phyloP scores from a whole-genome alignment of 2,329 filamentous ascomycete species.

The Pestalotiopsis sp. region DNA sequence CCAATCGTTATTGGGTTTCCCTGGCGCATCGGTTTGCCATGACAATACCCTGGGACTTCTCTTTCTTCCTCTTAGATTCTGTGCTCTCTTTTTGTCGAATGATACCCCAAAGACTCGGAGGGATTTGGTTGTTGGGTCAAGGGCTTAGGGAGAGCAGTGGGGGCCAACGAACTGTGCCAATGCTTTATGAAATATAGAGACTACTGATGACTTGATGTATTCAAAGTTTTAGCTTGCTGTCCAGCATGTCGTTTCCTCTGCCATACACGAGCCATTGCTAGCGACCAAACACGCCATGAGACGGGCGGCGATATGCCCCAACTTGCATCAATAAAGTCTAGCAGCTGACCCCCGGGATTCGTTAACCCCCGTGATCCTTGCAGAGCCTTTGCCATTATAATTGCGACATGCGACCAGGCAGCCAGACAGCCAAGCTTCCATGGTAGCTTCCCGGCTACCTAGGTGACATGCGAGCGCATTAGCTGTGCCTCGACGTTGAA shows the following conservation, averaged over 20 bases:
- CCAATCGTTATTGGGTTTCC: neutral
- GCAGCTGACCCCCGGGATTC: too few species aligned
- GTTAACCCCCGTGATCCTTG: too few species aligned
- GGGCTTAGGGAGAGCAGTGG: neutral
- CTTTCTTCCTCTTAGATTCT: slow-evolving; percentile 21
- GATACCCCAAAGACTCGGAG: slow-evolving; percentile 29
- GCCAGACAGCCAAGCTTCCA: too few species aligned
- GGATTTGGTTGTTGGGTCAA: neutral
- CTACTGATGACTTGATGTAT: neutral
- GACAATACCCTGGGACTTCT: neutral
- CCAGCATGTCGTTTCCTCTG: neutral
- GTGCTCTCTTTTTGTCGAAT: slow-evolving; percentile 29
- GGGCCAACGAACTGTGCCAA: neutral
- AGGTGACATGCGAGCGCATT: too few species aligned
- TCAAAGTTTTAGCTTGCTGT: neutral
- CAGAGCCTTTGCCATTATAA: too few species aligned
- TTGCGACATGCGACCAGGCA: too few species aligned
- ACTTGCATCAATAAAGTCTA: too few species aligned
- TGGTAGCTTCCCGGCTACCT: too few species aligned
- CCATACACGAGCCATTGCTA: too few species aligned
- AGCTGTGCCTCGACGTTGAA: too few species aligned
- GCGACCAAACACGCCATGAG: too few species aligned
- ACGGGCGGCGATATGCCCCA: too few species aligned
- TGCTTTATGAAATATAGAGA: neutral
- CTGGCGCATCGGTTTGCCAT: neutral